Base-by-base conservation (phyloP, 768 basidiomycete genomes). In the Pilatotrama ljubarskyi region DNA sequence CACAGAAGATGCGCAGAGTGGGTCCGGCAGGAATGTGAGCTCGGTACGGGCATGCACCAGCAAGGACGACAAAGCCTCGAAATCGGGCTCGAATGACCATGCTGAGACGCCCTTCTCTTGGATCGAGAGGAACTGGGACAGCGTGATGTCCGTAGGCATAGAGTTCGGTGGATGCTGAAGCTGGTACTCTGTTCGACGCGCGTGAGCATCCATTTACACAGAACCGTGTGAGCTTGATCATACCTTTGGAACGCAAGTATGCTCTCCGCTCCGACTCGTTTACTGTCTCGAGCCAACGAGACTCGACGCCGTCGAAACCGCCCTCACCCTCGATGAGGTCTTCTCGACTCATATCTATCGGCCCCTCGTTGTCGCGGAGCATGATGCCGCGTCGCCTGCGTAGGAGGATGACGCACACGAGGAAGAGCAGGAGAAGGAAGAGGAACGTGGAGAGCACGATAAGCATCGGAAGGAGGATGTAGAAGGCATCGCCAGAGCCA, bases 81-180 rank as follows among this genome's bases (percentile, higher is more conserved):
- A 98, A 73, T 98, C 97, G 36, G 97, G 97, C 73, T 99, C 97
- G 71, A 99, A 99, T 38, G 87, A 95, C 97, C 97, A 99, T 17
- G 97, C 97, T 25, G 95, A 96, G 44, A 99, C 96, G 65, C 97
- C 97, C 70, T 99, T 99, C 76, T 99, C 97, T 72, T 99, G 97
- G 58, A 99, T 99, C 25, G 95, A 95, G 20, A 99, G 86, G 76
- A 98, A 98, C 70, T 99, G 97, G 9, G 96, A 96, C 53, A 99
- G 80, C 0, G 96, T 99, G 75, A 99, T 98, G 73, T 99, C 97
- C 51, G 96, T 95, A 22, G 95, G 93, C 43, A 90, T 80, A n/a
- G 97, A 98, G 71, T 96, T 94, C 32, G 97, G 95, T 5, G 91
- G 93, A 74, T 95, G 95, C 72, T 91, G 88, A 24, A 87, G 62